Evolutionary conservation across 1,284 basidiomycete genomes (phyloP).

Genomic region (Schizophyllum amplum): DNA sequence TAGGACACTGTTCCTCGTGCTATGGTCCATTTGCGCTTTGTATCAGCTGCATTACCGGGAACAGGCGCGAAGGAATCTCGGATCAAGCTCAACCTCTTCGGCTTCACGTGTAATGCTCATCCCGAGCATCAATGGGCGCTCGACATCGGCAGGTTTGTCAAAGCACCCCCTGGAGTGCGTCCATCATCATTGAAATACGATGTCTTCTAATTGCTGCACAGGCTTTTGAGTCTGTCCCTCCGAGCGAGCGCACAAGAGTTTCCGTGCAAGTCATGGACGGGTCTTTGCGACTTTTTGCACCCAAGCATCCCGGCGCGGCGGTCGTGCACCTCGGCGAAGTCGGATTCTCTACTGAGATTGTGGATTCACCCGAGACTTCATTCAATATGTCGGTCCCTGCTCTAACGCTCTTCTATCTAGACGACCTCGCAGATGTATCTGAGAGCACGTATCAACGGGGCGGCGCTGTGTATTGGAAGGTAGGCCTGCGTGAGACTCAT

Average conservation of each 20-base stretch:
- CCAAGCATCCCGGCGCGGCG: slow-evolving; percentile 54
- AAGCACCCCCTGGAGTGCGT: slow-evolving; percentile 83
- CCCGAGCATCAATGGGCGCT: slow-evolving; percentile 59
- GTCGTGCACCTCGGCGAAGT: slow-evolving; percentile 61
- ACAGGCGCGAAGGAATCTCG: slow-evolving; percentile 75
- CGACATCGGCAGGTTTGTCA: slow-evolving; percentile 63
- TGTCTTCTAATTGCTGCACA: slow-evolving; percentile 20
- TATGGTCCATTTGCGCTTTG: slow-evolving; percentile 61
- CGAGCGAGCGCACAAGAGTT: slow-evolving; percentile 79
- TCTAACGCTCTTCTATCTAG: slow-evolving; percentile 52
- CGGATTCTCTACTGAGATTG: slow-evolving; percentile 62
- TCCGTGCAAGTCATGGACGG: slow-evolving; percentile 60
- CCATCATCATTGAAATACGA: slow-evolving; percentile 1
- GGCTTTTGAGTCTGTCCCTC: slow-evolving; percentile 91
- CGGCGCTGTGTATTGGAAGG: slow-evolving; percentile 64
- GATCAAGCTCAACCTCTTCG: slow-evolving; percentile 57
- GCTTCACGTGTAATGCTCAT: slow-evolving; percentile 57
- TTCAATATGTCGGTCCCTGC: slow-evolving; percentile 43
- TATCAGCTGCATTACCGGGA: slow-evolving; percentile 56
- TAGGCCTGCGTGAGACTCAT: slow-evolving; percentile 25
- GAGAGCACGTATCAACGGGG: slow-evolving; percentile 16
- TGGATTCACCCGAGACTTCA: slow-evolving; percentile 52
- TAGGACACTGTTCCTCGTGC: slow-evolving; percentile 36
- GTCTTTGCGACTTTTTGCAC: slow-evolving; percentile 57
- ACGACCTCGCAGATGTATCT: slow-evolving; percentile 39